Base-by-base conservation (phyloP, 148 eudicot genomes). In the Fagopyrum esculentum region DNA sequence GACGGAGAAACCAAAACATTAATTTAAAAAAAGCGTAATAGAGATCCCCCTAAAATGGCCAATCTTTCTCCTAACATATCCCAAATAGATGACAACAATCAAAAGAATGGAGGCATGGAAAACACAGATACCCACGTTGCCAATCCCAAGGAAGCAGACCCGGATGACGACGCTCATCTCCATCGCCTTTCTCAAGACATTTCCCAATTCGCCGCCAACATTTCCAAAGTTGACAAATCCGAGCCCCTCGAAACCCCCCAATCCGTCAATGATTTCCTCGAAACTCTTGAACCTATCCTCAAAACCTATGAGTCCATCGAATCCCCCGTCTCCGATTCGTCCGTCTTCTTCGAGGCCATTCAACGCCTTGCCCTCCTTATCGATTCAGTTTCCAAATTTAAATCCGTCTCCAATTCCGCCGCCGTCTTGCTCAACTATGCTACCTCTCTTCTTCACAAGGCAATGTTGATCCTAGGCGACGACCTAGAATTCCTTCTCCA, bases 371-470 rank as follows among this genome's bases (percentile, higher is more conserved):
- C 84, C 0, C 76, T 75, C 43, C 79, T 95, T 1, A 66, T 81
- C 6, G 77, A 56, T 35, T 83, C 80, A 0, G 60, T 92, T 0
- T 70, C 76, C 3, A 85, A 81, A 13, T 84, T 82, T 11, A 61
- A 76, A 29, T 72, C 80, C 15, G 49, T 56, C 2, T 75, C 77
- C 11, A 66, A 43, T 6, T 63, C 79, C 1, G 74, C 74, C 0
- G 74, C 74, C 59, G n/a, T 80, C 6, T 49, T 80, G 71, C 60
- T 90, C 4, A 86, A 95, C 46, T 74, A 82, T 8, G 80, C 86
- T 0, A 87, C 84, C 76, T 60, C 79, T 26, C 85, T 86, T 29
- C 76, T 90, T 46, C 93, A 92, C n/a, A 83, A 81, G 4, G 93
- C 86, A 1, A 92, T 92, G 93, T 44, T 77, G 74, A 81, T 71